A percentile compares a stretch with the other conserved stretches of the same genome.
These are phyloP conservation scores for Hyphopichia khmerensis DNA, from an alignment of 1,139 yeast genomes.

Conservation along the genomic window DNA sequence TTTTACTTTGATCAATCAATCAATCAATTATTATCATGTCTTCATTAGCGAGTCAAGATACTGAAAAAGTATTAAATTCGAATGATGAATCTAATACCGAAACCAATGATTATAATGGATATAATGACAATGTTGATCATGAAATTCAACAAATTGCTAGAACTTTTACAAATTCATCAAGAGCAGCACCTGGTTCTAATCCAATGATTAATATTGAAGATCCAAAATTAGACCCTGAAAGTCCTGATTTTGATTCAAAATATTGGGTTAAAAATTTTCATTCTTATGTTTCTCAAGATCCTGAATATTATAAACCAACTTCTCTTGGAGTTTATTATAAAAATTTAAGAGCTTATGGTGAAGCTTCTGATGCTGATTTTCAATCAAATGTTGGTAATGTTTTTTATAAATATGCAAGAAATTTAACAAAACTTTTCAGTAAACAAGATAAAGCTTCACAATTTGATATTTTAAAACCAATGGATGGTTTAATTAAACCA, in stretches of 20 bases:
- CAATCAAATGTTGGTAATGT: conserved; percentile 13
- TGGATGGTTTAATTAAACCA: conserved; percentile 67
- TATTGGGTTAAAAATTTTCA: conserved; percentile 26
- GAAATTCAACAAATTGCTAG: conserved; percentile 31
- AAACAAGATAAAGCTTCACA: conserved; percentile 11
- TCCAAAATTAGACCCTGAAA: conserved; percentile 17
- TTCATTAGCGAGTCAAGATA: too few relatives aligned
- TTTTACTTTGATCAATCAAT: too few relatives aligned
- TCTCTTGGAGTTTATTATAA: conserved; percentile 18
- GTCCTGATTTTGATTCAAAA: conserved; percentile 16
- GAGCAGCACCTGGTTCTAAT: conserved; percentile 46
- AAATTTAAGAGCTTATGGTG: conserved; percentile 17
- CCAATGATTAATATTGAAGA: conserved; percentile 16
- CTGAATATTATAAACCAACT: conserved; percentile 19
- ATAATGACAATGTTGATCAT: conserved; percentile 24
- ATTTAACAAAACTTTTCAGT: neutral
- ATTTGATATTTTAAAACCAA: conserved; percentile 61
- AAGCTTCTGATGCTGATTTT: conserved; percentile 16
- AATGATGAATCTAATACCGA: neutral
- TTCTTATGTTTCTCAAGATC: conserved; percentile 16
- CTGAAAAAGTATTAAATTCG: neutral
- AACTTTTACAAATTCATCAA: conserved; percentile 22
- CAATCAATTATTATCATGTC: too few relatives aligned
- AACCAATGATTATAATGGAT: conserved; percentile 19
- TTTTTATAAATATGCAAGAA: conserved; percentile 5